phyloP scores from a whole-genome alignment of 2,329 filamentous ascomycete species.

The Hymenoscyphus fructigenus region DNA sequence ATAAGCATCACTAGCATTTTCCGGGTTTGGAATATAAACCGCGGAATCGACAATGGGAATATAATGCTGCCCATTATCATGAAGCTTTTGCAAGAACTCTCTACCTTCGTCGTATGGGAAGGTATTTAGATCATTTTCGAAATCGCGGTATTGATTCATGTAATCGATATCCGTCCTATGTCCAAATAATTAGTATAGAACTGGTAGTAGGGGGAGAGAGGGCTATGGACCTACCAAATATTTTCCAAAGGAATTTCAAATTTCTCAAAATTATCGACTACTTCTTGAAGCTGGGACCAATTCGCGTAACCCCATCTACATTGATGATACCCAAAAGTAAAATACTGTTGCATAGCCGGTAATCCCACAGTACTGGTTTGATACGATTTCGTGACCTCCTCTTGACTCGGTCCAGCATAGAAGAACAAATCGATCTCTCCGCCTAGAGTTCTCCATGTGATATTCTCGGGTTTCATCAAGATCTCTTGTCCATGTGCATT shows the following conservation, averaged over 20 bases:
- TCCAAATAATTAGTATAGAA: constrained; percentile 61
- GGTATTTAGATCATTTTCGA: constrained; percentile 40
- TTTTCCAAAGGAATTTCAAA: constrained; percentile 67
- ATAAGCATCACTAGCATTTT: constrained; percentile 56
- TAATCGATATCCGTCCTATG: constrained; percentile 64
- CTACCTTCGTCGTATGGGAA: constrained; percentile 38
- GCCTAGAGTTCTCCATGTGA: constrained; percentile 74
- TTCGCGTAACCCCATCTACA: constrained; percentile 64
- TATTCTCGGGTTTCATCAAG: constrained; percentile 58
- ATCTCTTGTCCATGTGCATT: constrained; percentile 78
- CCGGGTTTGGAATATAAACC: constrained; percentile 64
- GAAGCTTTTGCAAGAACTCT: constrained; percentile 65
- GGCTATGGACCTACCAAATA: constrained; percentile 63
- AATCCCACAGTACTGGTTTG: constrained; percentile 57
- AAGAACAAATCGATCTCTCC: constrained; percentile 77
- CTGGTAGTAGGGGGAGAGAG: constrained; percentile 76
- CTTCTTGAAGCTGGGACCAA: constrained; percentile 65
- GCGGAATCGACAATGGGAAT: constrained; percentile 78
- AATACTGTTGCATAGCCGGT: constrained; percentile 64
- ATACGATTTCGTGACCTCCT: constrained; percentile 60
- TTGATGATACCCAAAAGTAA: constrained; percentile 62
- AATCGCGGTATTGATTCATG: constrained; percentile 49
- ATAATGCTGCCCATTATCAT: constrained; percentile 66
- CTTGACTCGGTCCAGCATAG: constrained; percentile 56
- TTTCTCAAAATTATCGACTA: constrained; percentile 64